phyloP scores from a whole-genome alignment of 768 basidiomycete genomes.

The Boletus huronensis region DNA sequence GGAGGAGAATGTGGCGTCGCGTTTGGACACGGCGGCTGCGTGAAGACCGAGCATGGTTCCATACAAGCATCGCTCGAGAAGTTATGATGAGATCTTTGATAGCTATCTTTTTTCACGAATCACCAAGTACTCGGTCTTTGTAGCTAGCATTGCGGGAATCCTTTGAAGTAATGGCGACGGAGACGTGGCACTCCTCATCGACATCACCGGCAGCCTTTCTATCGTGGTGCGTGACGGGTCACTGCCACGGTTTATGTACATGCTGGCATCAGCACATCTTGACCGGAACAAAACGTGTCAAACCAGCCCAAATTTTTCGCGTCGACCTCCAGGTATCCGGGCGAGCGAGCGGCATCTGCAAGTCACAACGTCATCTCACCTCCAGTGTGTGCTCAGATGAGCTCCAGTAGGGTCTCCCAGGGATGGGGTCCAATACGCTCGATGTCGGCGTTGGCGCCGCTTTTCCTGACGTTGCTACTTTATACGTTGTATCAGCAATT shows the following conservation, averaged over 20 bases:
- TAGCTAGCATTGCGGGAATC: not conserved
- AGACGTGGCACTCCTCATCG: not conserved
- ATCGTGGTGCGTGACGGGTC: too few species aligned
- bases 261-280: not conserved
- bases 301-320: not conserved
- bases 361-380: not conserved
- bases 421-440: slow-evolving; percentile 62
- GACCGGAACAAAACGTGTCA: too few species aligned
- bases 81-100: not conserved
- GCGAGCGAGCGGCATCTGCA: not conserved
- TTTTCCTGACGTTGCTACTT: slow-evolving; percentile 49
- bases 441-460: slow-evolving; percentile 49
- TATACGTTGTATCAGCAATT: slow-evolving; percentile 48
- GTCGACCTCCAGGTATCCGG: not conserved
- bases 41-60: too few species aligned
- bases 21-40: too few species aligned
- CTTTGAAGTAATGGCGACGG: not conserved
- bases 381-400: slow-evolving; percentile 5
- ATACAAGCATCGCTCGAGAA: not conserved
- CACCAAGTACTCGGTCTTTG: not conserved
- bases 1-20: slow-evolving; percentile 3
- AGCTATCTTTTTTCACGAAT: not conserved
- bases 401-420: not conserved
- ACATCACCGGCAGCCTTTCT: too few species aligned
- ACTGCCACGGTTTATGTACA: not conserved